These are phyloP conservation scores for Macrolepiota albuminosa DNA, from an alignment of 768 basidiomycete species.

Conservation along the genomic window DNA sequence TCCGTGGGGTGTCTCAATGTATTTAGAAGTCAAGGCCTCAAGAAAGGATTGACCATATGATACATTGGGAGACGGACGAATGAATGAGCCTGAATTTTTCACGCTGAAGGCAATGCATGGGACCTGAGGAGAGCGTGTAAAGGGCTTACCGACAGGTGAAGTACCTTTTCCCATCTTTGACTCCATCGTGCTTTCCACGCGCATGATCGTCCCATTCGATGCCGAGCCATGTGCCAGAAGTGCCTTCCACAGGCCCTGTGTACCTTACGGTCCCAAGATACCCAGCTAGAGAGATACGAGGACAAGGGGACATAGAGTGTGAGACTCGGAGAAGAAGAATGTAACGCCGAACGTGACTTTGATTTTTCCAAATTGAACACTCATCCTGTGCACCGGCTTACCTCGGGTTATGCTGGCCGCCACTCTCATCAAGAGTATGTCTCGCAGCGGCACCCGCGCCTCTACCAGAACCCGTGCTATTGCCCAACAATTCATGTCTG, in stretches of 20 bases:
- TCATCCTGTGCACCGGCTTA: not conserved
- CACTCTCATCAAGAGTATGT: constrained; percentile 34
- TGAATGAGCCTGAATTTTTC: constrained; percentile 70
- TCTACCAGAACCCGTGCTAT: constrained; percentile 41
- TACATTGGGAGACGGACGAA: constrained; percentile 61
- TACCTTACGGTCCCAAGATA: constrained; percentile 69
- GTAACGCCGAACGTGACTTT: constrained; percentile 23
- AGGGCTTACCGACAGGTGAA: constrained; percentile 69
- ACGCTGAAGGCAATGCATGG: constrained; percentile 35
- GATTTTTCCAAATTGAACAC: constrained; percentile 7
- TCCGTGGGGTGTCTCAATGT: constrained; percentile 61
- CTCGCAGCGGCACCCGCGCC: constrained; percentile 30
- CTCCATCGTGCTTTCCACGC: constrained; percentile 86
- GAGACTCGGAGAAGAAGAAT: constrained; percentile 16
- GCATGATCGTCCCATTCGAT: constrained; percentile 90
- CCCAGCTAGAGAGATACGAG: constrained; percentile 50
- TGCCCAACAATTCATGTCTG: constrained; percentile 45
- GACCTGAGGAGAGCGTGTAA: constrained; percentile 7
- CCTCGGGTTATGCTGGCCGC: constrained; percentile 15
- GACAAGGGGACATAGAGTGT: constrained; percentile 19
- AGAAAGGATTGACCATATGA: constrained; percentile 69
- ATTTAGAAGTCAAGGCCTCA: constrained; percentile 70
- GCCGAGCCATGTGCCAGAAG: constrained; percentile 82
- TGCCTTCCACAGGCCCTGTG: constrained; percentile 57
- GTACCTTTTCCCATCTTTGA: constrained; percentile 71